Conservation (phyloP, 2,329 filamentous ascomycete species). For the Aspergillus bombycis region DNA sequence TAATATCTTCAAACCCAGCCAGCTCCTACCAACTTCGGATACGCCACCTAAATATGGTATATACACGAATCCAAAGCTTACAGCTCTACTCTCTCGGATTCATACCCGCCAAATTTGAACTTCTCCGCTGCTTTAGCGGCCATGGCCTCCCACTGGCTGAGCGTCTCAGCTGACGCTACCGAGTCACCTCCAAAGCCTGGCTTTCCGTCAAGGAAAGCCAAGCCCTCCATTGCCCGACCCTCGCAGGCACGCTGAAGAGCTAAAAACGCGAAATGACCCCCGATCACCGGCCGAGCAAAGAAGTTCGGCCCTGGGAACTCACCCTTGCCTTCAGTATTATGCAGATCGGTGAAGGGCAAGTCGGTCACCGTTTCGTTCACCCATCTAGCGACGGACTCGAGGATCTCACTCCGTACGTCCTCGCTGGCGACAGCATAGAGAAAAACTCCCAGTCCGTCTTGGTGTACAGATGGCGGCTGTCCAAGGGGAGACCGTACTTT, state of each 20-base stretch:
- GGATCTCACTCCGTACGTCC: constrained; percentile 69
- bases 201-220: constrained; percentile 52
- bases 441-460: constrained; percentile 95
- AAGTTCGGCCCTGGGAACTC: constrained; percentile 75
- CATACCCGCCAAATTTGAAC: constrained; percentile 18
- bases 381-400: constrained; percentile 76
- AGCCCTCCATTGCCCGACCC: constrained; percentile 64
- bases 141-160: constrained; percentile 21
- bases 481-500: constrained; percentile 79
- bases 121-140: constrained; percentile 30
- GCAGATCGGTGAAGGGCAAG: constrained; percentile 77
- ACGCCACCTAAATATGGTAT: neutral
- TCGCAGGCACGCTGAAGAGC: constrained; percentile 80
- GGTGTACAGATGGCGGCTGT: constrained; percentile 79
- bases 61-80: constrained; percentile 9
- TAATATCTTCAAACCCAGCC: neutral
- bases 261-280: constrained; percentile 83
- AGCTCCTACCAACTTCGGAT: neutral
- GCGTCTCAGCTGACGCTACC: constrained; percentile 19
- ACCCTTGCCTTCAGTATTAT: constrained; percentile 76
- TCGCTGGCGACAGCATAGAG: constrained; percentile 76
- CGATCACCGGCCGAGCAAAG: constrained; percentile 80
- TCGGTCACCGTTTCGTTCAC: constrained; percentile 81
- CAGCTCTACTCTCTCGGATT: constrained; percentile 29
- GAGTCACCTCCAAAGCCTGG: constrained; percentile 17